A percentile compares a stretch with the other conserved stretches of the same genome.
Evolutionary conservation across 192 early-diverging fungal species (phyloP).

Genomic region (Geranomyces michiganensis): DNA sequence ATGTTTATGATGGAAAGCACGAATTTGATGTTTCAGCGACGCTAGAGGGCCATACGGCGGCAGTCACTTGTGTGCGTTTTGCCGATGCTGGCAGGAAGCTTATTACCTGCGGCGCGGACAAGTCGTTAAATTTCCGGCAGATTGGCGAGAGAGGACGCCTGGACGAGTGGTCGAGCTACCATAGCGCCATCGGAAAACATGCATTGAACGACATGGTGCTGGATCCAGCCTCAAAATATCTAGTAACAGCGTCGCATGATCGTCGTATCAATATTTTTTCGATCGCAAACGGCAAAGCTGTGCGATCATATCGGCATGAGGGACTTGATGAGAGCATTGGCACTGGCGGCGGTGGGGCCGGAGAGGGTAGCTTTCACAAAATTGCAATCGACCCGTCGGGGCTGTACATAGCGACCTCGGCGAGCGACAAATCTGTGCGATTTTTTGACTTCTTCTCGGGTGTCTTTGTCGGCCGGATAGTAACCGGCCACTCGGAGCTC

Average conservation of each 20-base stretch:
- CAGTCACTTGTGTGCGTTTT: conserved; percentile 76
- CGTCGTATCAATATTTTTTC: conserved; percentile 64
- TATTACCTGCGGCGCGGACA: conserved; percentile 81
- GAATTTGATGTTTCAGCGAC: conserved; percentile 72
- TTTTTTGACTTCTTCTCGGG: conserved; percentile 71
- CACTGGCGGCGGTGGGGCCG: conserved; percentile 45
- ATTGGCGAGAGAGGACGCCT: conserved; percentile 6
- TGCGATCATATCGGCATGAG: conserved; percentile 56
- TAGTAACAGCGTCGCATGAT: conserved; percentile 72
- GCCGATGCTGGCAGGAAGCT: conserved; percentile 63
- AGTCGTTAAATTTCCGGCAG: conserved; percentile 74
- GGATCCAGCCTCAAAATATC: conserved; percentile 52
- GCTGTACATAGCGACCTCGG: conserved; percentile 63
- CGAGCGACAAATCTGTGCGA: conserved; percentile 70
- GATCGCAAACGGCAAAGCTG: conserved; percentile 67
- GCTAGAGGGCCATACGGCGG: conserved; percentile 83
- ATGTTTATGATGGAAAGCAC: conserved; percentile 68
- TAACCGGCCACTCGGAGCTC: conserved; percentile 71
- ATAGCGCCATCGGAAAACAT: conserved; percentile 69
- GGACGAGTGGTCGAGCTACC: conserved; percentile 43
- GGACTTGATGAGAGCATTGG: not conserved
- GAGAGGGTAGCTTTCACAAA: conserved; percentile 47
- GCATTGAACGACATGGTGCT: conserved; percentile 76
- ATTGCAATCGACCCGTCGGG: conserved; percentile 72
- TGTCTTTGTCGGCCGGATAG: conserved; percentile 54